These are phyloP conservation scores for Sporothrix euskadiensis DNA, from an alignment of 2,329 filamentous ascomycete species.

Conservation along the genomic window DNA sequence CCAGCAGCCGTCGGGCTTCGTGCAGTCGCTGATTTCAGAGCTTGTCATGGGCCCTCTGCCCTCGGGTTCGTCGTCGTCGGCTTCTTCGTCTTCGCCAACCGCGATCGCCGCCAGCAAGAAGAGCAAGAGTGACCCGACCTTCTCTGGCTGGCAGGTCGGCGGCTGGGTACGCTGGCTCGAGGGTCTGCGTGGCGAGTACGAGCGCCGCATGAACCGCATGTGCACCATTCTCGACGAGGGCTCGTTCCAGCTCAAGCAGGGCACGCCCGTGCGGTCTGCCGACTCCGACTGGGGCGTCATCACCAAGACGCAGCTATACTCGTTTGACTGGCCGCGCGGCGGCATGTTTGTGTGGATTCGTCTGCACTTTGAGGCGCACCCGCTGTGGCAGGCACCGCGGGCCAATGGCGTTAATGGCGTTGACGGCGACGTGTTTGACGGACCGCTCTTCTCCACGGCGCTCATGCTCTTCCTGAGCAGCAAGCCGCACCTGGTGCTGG, in stretches of 20 bases:
- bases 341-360: conserved; percentile 93
- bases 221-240: conserved; percentile 69
- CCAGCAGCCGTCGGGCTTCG: conserved; percentile 85
- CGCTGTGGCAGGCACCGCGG: conserved; percentile 55
- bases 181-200: conserved; percentile 79
- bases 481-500: conserved; percentile 68
- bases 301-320: conserved; percentile 70
- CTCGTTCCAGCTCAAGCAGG: conserved; percentile 64
- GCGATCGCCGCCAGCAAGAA: conserved; percentile 30
- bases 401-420: conserved; percentile 29
- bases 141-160: conserved; percentile 70
- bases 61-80: conserved; percentile 37
- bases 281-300: conserved; percentile 72
- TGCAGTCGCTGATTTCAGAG: conserved; percentile 78
- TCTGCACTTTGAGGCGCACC: conserved; percentile 71
- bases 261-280: conserved; percentile 46
- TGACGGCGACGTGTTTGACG: conserved; percentile 48
- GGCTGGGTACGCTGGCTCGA: conserved; percentile 93
- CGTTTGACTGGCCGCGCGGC: conserved; percentile 76
- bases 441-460: conserved; percentile 60
- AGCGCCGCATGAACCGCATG: conserved; percentile 81
- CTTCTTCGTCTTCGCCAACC: background rate
- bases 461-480: conserved; percentile 71
- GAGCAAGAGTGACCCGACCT: conserved; percentile 39
- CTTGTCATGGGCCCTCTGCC: conserved; percentile 71